Evolutionary conservation across 768 basidiomycete species (phyloP), one percentile per base, ranked within the genome.

Genomic region (Suillus bovinus): DNA sequence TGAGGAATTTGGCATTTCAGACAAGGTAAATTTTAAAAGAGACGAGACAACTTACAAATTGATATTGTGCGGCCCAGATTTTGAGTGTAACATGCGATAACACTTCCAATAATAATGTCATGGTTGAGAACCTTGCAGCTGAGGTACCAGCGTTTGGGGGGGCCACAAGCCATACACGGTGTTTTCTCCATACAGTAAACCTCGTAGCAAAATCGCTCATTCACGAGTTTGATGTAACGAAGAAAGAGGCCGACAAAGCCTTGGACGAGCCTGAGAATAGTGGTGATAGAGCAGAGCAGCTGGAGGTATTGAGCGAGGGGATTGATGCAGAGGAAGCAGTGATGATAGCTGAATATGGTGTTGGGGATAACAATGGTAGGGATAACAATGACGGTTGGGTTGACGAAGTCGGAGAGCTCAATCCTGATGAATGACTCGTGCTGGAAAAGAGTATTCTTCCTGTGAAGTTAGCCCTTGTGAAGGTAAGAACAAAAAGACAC

Each of bases 1-100:
- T 7, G 36, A 69, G 16, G 64, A 69, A 2, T 72, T 71, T 52
- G 62, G 64, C 0, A 67, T 78, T 24, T 31, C 66, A 13, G 54
- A 66, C 7, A 64, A 66, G 41, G 59, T 59, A 60, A 63, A 58
- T 39, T 34, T 14, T 10, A 9, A 34, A 34, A 34, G 33, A 34
- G 33, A 34, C 33, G 2, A 0, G 7, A 34, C 9, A 10, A 34
- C 33, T 34, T 34, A 34, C 33, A 34, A 34, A 34, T 34, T 34
- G 33, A 34, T 34, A 34, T 34, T 34, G 33, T 34, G 33, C 7
- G 33, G 33, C 27, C 31, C 60, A 73, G 71, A 63, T 72, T 6
- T 46, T 74, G 10, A 53, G 44, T 0, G 31, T 74, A 9, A 67
- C 66, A 13, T 62, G 33, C 9, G 33, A 34, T 34, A 34, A 34